Conservation (phyloP, 2,329 filamentous ascomycete genomes). For the Eutypella sp. region DNA sequence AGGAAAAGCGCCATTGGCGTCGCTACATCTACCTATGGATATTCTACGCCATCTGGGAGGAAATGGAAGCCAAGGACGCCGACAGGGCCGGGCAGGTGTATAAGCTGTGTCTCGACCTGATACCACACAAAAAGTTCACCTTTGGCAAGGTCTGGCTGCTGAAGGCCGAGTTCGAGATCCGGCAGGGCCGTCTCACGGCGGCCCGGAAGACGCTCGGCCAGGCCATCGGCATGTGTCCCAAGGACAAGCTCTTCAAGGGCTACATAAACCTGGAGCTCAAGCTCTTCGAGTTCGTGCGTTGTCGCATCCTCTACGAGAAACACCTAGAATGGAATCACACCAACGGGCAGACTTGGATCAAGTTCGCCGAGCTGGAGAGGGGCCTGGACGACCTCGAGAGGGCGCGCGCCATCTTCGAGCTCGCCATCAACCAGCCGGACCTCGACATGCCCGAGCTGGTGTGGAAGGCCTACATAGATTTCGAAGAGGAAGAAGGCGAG, state of each 20-base stretch:
- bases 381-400: conserved; percentile 87
- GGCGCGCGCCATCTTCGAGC: conserved; percentile 84
- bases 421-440: conserved; percentile 74
- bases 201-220: conserved; percentile 87
- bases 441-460: conserved; percentile 96
- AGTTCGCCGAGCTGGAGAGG: conserved; percentile 88
- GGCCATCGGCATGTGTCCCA: conserved; percentile 90
- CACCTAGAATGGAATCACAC: conserved; percentile 87
- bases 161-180: conserved; percentile 89
- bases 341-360: conserved; percentile 93
- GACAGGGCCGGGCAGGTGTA: conserved; percentile 86
- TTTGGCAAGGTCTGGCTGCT: conserved; percentile 96
- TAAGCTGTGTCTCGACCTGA: conserved; percentile 75
- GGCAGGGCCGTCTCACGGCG: conserved; percentile 72
- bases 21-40: conserved; percentile 97
- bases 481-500: conserved; percentile 92
- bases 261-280: conserved; percentile 92
- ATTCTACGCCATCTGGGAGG: conserved; percentile 95
- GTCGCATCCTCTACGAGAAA: conserved; percentile 88
- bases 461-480: conserved; percentile 98
- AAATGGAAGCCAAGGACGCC: conserved; percentile 74
- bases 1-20: conserved; percentile 96
- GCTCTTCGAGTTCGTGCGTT: conserved; percentile 89
- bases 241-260: conserved; percentile 89
- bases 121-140: conserved; percentile 95